Base-by-base conservation (phyloP, 345 rosid species). In the Passiflora organensis region DNA sequence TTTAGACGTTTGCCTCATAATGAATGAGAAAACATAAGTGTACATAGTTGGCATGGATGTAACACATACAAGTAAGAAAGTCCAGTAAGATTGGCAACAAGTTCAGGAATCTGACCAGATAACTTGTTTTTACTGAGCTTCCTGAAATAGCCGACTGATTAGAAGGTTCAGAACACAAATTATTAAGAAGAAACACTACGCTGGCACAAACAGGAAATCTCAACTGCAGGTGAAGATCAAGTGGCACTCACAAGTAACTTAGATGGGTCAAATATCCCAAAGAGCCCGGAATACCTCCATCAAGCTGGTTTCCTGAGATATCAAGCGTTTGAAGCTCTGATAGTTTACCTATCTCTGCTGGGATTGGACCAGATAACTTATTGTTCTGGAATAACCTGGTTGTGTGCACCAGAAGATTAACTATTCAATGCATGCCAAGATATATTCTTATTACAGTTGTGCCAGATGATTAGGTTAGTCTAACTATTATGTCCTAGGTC, bases 211-310 rank as follows among this genome's bases (percentile, higher is more conserved):
- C 18, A 12, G 24, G 45, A 51, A 8, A 64, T 32, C 48, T 13
- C 15, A 50, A 17, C 36, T 6, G n/a, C 32, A 32, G 45, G 39
- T n/a, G 47, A 65, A 62, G 37, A 46, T 51, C 59, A 63, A 58
- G 59, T 56, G 25, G 56, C 18, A 86, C 99, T 86, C 80, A 93
- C 99, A 93, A 72, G 82, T 89, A 93, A 77, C 73, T 93, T 66
- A 89, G 71, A 66, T 60, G 82, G 56, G 80, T 60, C 24, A 89
- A 75, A 57, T 74, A 70, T 41, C 99, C 95, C 78, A 93, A 65
- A 46, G 95, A 78, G 55, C 82, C 80, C 15, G 99, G 99, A 73
- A 93, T 81, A 55, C 56, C 72, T 16, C 99, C 96, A 49, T 58
- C 72, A 53, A 93, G 75, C 51, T 62, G 82, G 65, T 93, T 93